Evolutionary conservation across 768 basidiomycete species (phyloP), one percentile per base, ranked within the genome.

Genomic region (Lactifluus hygrophoroides): DNA sequence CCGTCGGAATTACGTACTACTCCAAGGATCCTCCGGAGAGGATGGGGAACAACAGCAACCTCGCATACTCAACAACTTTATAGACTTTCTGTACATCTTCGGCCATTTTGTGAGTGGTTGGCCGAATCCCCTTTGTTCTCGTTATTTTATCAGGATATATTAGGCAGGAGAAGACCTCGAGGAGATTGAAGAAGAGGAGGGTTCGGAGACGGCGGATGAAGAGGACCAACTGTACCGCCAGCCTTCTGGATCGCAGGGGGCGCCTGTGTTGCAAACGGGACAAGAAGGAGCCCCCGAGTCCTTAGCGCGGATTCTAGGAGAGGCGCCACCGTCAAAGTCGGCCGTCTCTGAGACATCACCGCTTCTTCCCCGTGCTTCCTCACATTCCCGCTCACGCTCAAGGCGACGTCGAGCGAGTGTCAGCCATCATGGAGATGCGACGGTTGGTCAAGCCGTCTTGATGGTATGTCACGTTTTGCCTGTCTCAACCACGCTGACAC

Each of bases 1-100:
- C 72, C 79, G 94, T 64, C 78, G 94, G 53, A 91, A 94, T 70
- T 96, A 91, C 69, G 76, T 97, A 8, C 73, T 86, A 30, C 71
- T 88, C 56, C 82, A 87, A 60, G 81, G 85, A 58, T 83, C 83
- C 9, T 67, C 71, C 17, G 81, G 80, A 42, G 85, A 86, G 60
- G 73, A 74, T 1, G 68, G 72, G 21, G 63, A 68, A 21, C 57
- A 65, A 23, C 78, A 68, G n/a, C 57, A 65, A n/a, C 78, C 71
- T 14, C 81, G 82, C 48, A 76, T 92, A 59, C 70, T 81, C 30
- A 86, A 86, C 66, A 94, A 90, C 67, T 94, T 95, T 61, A 88
- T 97, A 60, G 94, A 97, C 66, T 99, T 99, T 71, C 73, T 99
- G 45, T 88, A 88, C 66, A 77, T 98, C 25, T 99, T 91, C 67